Evolutionary conservation across 495 filamentous ascomycete genomes (phyloP).

Genomic region (Penicillium chermesinum): DNA sequence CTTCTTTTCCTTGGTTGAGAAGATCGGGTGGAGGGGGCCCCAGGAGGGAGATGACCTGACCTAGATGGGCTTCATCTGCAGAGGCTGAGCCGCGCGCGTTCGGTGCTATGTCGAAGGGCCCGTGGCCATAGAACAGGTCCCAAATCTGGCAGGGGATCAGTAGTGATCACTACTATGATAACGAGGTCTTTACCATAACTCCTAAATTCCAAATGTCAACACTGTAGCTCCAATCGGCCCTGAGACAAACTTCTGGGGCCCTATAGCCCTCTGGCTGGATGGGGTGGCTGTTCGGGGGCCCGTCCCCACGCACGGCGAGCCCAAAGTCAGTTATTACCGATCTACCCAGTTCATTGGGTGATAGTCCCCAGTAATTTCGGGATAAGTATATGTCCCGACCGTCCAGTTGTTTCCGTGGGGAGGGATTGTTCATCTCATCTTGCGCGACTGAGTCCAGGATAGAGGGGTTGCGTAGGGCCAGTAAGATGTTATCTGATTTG

Average conservation of each 20-base stretch:
- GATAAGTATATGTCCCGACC: not conserved
- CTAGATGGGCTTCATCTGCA: not conserved
- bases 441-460: not conserved
- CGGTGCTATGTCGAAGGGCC: not conserved
- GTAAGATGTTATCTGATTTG: not conserved
- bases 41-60: not conserved
- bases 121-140: not conserved
- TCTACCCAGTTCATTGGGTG: not conserved
- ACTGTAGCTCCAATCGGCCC: not conserved
- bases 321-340: not conserved
- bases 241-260: not conserved
- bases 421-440: not conserved
- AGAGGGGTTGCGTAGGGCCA: not conserved
- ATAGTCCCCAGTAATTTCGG: not conserved
- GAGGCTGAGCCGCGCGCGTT: not conserved
- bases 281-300: not conserved
- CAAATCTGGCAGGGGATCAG: too few relatives aligned
- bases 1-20: not conserved
- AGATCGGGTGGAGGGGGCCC: not conserved
- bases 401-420: not conserved
- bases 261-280: not conserved
- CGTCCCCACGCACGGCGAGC: not conserved
- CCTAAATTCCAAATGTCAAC: not conserved
- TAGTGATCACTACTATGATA: not conserved
- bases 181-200: not conserved